A percentile compares a stretch with the other conserved stretches of the same genome.
These are phyloP conservation scores for Phellopilus nigrolimitatus DNA, from an alignment of 1,284 basidiomycete species.

Conservation along the genomic window DNA sequence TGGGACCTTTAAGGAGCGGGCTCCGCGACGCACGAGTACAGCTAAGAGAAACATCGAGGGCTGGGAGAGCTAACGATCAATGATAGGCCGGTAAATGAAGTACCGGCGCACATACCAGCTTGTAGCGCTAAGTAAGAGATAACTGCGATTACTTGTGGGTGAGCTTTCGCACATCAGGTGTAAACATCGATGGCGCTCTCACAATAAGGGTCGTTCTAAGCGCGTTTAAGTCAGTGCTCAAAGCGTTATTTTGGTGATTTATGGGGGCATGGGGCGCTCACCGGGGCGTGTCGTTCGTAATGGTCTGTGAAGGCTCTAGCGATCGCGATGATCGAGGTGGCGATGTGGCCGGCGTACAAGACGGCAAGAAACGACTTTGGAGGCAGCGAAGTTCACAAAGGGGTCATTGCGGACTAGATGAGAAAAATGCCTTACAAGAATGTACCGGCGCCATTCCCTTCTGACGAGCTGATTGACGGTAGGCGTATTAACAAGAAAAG, in stretches of 20 bases:
- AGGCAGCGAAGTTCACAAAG: too few relatives aligned
- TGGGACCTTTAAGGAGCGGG: not conserved
- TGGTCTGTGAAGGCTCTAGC: too few relatives aligned
- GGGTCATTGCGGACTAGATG: too few relatives aligned
- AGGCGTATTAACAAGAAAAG: not conserved
- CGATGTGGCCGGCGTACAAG: too few relatives aligned
- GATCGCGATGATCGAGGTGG: too few relatives aligned
- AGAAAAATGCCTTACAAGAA: too few relatives aligned
- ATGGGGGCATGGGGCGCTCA: not conserved
- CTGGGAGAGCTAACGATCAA: not conserved
- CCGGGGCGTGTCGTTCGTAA: not conserved
- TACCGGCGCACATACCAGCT: not conserved
- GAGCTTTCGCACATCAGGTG: not conserved
- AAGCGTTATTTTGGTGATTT: too few relatives aligned
- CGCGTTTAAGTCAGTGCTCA: not conserved
- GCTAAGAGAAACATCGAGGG: not conserved
- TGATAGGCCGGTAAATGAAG: not conserved
- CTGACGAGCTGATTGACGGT: not conserved
- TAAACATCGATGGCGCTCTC: not conserved
- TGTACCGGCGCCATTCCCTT: not conserved
- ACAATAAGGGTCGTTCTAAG: not conserved
- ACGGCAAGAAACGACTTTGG: too few relatives aligned
- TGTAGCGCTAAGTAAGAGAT: not conserved
- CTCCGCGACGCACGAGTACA: not conserved
- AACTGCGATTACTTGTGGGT: not conserved